phyloP scores from a whole-genome alignment of 495 filamentous ascomycete genomes.

The Copromyces sp. region DNA sequence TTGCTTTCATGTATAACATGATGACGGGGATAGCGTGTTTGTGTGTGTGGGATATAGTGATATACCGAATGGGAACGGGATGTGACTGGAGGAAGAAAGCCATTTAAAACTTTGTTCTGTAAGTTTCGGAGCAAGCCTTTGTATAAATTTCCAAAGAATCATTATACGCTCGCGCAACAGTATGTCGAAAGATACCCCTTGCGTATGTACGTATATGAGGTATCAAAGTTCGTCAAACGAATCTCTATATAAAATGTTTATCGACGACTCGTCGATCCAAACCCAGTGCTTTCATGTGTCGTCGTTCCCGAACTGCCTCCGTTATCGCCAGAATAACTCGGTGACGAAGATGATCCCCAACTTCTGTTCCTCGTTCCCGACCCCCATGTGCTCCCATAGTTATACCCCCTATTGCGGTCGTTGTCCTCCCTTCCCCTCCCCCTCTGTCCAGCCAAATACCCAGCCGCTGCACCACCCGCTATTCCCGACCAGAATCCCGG shows the following conservation, averaged over 20 bases:
- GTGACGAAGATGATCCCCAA: slow-evolving; percentile 16
- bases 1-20: background rate
- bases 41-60: background rate
- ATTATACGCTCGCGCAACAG: background rate
- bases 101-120: background rate
- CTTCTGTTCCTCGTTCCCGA: slow-evolving; percentile 12
- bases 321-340: slow-evolving; percentile 24
- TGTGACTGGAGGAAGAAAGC: background rate
- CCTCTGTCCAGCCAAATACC: slow-evolving; percentile 55
- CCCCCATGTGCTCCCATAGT: slow-evolving; percentile 24
- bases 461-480: slow-evolving; percentile 57
- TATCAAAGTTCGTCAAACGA: background rate
- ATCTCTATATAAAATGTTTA: background rate
- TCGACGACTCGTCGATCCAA: slow-evolving; percentile 75
- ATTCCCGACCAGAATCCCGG: slow-evolving; percentile 87
- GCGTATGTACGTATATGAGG: background rate
- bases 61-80: background rate
- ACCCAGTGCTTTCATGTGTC: slow-evolving; percentile 68
- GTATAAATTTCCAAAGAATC: background rate
- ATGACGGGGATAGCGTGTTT: background rate
- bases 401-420: slow-evolving; percentile 17
- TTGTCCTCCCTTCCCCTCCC: slow-evolving; percentile 13
- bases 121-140: background rate
- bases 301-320: slow-evolving; percentile 39
- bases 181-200: background rate